Conservation (phyloP, 768 basidiomycete genomes). For the Termitomyces heimii region DNA sequence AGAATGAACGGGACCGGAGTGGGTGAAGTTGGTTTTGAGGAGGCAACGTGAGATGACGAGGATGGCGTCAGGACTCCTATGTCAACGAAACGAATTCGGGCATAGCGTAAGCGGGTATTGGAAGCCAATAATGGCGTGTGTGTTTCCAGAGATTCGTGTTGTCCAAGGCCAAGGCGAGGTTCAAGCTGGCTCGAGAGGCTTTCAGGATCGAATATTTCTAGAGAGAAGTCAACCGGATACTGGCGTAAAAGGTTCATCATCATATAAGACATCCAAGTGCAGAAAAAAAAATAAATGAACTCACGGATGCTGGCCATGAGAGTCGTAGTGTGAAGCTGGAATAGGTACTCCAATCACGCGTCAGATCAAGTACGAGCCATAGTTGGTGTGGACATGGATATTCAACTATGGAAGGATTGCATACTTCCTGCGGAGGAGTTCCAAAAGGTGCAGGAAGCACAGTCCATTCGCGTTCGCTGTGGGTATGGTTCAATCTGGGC, state of each 20-base stretch:
- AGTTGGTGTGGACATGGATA: conserved; percentile 34
- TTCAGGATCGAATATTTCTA: conserved; percentile 31
- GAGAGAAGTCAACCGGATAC: conserved; percentile 39
- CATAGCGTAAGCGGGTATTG: conserved; percentile 42
- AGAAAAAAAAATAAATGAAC: conserved; percentile 15
- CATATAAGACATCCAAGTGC: not conserved
- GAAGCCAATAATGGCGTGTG: conserved; percentile 1
- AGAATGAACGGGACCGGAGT: conserved; percentile 44
- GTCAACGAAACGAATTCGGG: conserved; percentile 49
- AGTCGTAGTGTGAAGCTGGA: conserved; percentile 43
- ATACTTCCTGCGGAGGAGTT: conserved; percentile 29
- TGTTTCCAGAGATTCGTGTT: not conserved
- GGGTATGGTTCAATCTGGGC: conserved; percentile 29
- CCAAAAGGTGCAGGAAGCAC: conserved; percentile 35
- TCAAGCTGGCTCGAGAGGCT: conserved; percentile 16
- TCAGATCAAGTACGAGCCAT: conserved; percentile 44
- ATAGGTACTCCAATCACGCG: conserved; percentile 33
- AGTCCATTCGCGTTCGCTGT: conserved; percentile 29
- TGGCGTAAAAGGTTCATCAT: conserved; percentile 11
- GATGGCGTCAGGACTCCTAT: conserved; percentile 45
- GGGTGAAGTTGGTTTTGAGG: conserved; percentile 13
- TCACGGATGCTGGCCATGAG: conserved; percentile 53
- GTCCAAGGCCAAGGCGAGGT: not conserved
- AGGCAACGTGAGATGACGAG: conserved; percentile 2
- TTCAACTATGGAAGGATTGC: conserved; percentile 19